These are phyloP conservation scores for Paramecium sexaurelia DNA, from an alignment of 73 alveolate genomes.

Conservation along the genomic window DNA sequence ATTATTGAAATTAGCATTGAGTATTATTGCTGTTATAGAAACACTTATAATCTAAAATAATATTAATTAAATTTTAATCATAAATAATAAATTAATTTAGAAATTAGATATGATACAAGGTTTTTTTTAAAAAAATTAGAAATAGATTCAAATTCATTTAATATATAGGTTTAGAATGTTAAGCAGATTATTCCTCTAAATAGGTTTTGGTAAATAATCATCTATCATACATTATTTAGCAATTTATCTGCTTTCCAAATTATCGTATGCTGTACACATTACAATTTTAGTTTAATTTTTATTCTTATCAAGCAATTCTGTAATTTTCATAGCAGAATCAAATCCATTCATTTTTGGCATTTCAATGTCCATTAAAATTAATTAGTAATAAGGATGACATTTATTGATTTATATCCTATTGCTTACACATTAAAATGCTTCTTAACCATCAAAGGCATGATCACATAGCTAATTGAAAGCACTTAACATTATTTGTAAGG, in stretches of 20 bases:
- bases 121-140: too few relatives aligned
- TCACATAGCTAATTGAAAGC: constrained; percentile 2
- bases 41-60: too few relatives aligned
- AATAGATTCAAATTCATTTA: too few relatives aligned
- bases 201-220: constrained; percentile 5
- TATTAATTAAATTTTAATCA: too few relatives aligned
- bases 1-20: too few relatives aligned
- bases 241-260: not conserved
- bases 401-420: not conserved
- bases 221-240: not conserved
- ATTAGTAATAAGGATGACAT: constrained; percentile 35
- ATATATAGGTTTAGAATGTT: too few relatives aligned
- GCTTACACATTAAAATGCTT: not conserved
- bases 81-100: too few relatives aligned
- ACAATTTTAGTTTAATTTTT: not conserved
- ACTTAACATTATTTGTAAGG: not conserved
- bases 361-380: constrained; percentile 48
- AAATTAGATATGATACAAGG: too few relatives aligned
- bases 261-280: constrained; percentile 56
- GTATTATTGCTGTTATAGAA: too few relatives aligned
- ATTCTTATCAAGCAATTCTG: not conserved
- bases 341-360: constrained; percentile 42
- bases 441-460: not conserved
- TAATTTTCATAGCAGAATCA: not conserved
- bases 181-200: too few relatives aligned